Evolutionary conservation across 768 basidiomycete genomes (phyloP).

Genomic region (Auricularia sp.): DNA sequence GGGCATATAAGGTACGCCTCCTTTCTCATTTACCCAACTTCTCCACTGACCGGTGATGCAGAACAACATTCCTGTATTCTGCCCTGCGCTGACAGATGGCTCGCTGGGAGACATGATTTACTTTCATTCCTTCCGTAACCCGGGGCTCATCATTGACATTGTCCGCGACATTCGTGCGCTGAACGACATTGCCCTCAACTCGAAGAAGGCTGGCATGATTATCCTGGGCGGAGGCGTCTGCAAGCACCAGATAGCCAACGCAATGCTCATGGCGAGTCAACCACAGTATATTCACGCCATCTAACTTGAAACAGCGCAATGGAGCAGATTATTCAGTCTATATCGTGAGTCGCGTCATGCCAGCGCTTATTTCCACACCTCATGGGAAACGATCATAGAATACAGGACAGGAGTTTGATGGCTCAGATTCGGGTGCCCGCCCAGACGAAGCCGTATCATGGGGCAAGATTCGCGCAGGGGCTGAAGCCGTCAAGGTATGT

Average conservation of each 20-base stretch:
- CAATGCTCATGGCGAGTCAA: conserved; percentile 84
- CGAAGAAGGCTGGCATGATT: conserved; percentile 95
- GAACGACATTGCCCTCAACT: conserved; percentile 81
- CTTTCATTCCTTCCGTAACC: conserved; percentile 89
- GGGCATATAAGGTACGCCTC: conserved; percentile 89
- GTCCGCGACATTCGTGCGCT: conserved; percentile 86
- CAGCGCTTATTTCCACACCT: too few species aligned
- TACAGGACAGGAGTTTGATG: conserved; percentile 98
- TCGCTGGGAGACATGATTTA: conserved; percentile 99
- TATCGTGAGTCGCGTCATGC: conserved; percentile 45
- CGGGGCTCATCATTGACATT: conserved; percentile 83
- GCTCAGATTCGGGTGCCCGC: conserved; percentile 91
- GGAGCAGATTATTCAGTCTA: conserved; percentile 97
- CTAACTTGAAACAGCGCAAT: conserved; percentile 56
- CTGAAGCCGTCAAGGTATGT: conserved; percentile 71
- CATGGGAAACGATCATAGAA: conserved; percentile 41
- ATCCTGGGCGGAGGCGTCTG: conserved; percentile 96
- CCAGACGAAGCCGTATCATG: conserved; percentile 98
- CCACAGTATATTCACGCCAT: neutral
- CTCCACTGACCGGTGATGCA: conserved; percentile 25
- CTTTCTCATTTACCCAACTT: conserved; percentile 12
- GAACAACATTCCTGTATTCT: conserved; percentile 99
- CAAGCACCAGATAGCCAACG: conserved; percentile 99
- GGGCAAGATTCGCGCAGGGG: conserved; percentile 90
- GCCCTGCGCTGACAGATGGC: conserved; percentile 95